Evolutionary conservation across 768 basidiomycete species (phyloP), one percentile per base, ranked within the genome.

Genomic region (Lactarius hengduanensis): DNA sequence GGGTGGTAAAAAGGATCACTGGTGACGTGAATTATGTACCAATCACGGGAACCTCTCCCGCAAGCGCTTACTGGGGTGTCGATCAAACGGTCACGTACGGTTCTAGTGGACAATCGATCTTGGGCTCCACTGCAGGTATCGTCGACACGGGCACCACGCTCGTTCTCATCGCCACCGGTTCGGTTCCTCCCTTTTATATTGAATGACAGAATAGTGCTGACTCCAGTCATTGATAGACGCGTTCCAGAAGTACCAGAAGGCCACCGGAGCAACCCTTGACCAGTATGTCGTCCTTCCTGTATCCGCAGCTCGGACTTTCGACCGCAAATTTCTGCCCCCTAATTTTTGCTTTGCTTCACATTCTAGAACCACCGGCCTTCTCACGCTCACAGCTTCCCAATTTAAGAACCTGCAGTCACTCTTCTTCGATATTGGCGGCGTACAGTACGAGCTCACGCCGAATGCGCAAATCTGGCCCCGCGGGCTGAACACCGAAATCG

Each of bases 381-480:
- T 89, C 54, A 81, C 79, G 6, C 74, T 88, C 71, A 84, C 83
- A 0, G 73, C 80, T 45, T 67, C 67, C 15, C 83, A 87, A 73
- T 86, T 82, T 66, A 50, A 73, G 3, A 76, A 80, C 16, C 74
- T 88, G 68, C 69, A 85, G 74, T 83, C 79, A 72, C 65, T 88
- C 34, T 79, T 79, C 77, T 86, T 88, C 75, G 71, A 74, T 41
- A 84, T 88, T 59, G 83, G 57, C 54, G 66, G 85, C 82, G 76
- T 75, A 18, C 81, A 80, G 10, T 87, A 80, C 70, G 83, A 84
- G 73, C 69, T 90, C 63, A 85, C 83, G 3, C 73, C 84, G 18
- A 86, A 88, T 70, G 87, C 85, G 4, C 88, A 91, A 79, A 84
- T 87, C 68, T 90, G 87, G 86, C 88, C 87, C 0, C 83, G 85